Evolutionary conservation across 2,329 filamentous ascomycete genomes (phyloP).

Genomic region (Phaeosphaeria sp.): DNA sequence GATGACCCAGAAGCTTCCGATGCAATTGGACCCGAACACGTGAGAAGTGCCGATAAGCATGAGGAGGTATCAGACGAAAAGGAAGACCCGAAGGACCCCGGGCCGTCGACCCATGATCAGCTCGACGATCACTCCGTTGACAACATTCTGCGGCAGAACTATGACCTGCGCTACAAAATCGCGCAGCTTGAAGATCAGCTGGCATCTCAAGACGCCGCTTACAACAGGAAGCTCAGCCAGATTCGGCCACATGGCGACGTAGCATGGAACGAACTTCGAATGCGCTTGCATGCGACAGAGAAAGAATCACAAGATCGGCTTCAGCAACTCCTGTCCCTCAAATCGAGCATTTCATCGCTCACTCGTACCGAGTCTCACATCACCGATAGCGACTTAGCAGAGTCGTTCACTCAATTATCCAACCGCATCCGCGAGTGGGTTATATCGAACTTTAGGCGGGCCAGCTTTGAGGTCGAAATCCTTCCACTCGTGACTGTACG

Average conservation of each 20-base stretch:
- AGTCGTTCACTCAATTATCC: conserved; percentile 66
- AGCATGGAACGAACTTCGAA: conserved; percentile 37
- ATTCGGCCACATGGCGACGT: conserved; percentile 10
- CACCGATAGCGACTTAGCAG: conserved; percentile 71
- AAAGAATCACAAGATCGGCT: conserved; percentile 63
- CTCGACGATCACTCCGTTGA: background rate
- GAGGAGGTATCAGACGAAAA: background rate
- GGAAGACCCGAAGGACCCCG: background rate
- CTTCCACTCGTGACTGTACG: conserved; percentile 23
- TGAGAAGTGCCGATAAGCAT: background rate
- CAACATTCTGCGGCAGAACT: conserved; percentile 30
- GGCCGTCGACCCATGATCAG: background rate
- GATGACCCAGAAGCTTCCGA: background rate
- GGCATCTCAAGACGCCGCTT: conserved; percentile 18
- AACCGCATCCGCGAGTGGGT: conserved; percentile 78
- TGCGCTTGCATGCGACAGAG: conserved; percentile 52
- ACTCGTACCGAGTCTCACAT: conserved; percentile 66
- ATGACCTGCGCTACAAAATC: conserved; percentile 30
- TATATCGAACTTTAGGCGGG: conserved; percentile 70
- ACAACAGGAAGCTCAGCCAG: conserved; percentile 17
- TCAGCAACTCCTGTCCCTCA: conserved; percentile 69
- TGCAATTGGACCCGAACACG: background rate
- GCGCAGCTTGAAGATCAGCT: conserved; percentile 35
- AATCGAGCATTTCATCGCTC: conserved; percentile 73
- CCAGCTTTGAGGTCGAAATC: conserved; percentile 54